Evolutionary conservation across 2,329 filamentous ascomycete species (phyloP).

Genomic region (Alternaria sp.): DNA sequence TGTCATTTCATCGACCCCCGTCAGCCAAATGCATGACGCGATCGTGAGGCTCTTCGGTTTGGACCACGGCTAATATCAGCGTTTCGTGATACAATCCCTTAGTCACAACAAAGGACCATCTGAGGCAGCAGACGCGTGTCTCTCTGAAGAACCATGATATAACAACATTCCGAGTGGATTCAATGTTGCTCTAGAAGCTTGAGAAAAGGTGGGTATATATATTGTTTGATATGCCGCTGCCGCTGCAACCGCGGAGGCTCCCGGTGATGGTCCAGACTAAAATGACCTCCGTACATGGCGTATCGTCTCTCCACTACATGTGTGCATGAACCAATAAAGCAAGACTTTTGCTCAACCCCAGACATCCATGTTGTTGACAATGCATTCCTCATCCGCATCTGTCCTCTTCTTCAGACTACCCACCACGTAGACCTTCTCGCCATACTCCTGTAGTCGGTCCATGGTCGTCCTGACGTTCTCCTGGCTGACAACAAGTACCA

Average conservation of each 20-base stretch:
- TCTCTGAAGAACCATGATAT: background rate
- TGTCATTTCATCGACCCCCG: background rate
- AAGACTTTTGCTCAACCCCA: conserved; percentile 45
- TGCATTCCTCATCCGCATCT: conserved; percentile 61
- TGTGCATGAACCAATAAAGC: background rate
- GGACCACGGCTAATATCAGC: background rate
- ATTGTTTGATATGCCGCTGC: conserved; percentile 20
- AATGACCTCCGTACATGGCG: background rate
- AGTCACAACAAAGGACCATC: background rate
- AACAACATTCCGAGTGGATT: background rate
- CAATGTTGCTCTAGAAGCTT: conserved; percentile 6
- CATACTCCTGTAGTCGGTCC: conserved; percentile 68
- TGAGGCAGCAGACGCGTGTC: conserved; percentile 8
- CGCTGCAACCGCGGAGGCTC: conserved; percentile 8
- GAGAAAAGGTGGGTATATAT: conserved; percentile 21
- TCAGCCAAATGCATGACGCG: conserved; percentile 1
- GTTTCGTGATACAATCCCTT: conserved; percentile 1
- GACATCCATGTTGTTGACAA: conserved; percentile 68
- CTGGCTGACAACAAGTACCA: conserved; percentile 83
- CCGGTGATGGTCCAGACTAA: conserved; percentile 10
- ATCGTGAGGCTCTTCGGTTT: conserved; percentile 3
- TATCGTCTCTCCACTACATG: conserved; percentile 3
- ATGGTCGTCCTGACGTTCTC: conserved; percentile 69
- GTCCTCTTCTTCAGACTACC: conserved; percentile 72
- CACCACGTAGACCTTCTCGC: conserved; percentile 80